These are phyloP conservation scores for Lolium rigidum DNA, from an alignment of 176 grass and related monocot genomes.

Conservation along the genomic window DNA sequence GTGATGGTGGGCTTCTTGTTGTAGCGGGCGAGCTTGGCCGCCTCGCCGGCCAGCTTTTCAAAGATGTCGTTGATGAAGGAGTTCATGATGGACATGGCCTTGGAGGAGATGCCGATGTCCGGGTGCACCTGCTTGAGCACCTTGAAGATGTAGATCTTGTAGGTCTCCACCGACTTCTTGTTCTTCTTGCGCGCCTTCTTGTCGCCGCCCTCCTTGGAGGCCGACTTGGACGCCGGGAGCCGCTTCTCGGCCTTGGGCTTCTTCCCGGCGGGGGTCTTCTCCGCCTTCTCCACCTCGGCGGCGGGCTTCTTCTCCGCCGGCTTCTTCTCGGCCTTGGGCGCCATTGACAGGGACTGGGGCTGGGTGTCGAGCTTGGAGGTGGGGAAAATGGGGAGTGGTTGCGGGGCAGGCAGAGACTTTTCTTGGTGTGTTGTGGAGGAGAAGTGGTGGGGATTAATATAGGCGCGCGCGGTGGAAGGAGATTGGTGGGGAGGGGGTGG, in stretches of 20 bases:
- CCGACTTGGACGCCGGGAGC: conserved; percentile 42
- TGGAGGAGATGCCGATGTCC: conserved; percentile 90
- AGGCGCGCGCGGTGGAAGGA: background rate
- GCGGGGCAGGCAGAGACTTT: background rate
- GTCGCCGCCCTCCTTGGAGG: conserved; percentile 53
- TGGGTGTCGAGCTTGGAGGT: background rate
- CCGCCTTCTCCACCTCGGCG: conserved; percentile 44
- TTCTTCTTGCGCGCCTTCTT: conserved; percentile 62
- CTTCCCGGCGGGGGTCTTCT: conserved; percentile 52
- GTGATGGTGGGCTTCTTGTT: conserved; percentile 88
- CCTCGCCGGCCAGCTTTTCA: conserved; percentile 80
- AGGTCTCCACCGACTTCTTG: conserved; percentile 69
- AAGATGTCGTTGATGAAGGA: conserved; percentile 94
- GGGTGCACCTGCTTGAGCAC: conserved; percentile 95
- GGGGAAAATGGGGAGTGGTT: background rate
- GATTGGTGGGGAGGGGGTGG: conserved; percentile 34
- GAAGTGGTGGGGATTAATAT: background rate
- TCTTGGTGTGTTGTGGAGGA: background rate
- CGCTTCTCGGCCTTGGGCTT: conserved; percentile 77
- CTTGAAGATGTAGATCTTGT: conserved; percentile 99
- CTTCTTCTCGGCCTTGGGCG: conserved; percentile 66
- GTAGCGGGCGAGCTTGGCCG: conserved; percentile 77
- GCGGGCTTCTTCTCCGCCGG: conserved; percentile 57
- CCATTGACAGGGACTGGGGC: conserved; percentile 25
- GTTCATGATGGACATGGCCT: conserved; percentile 99